These are phyloP conservation scores for Noccaea caerulescens DNA, from an alignment of 345 rosid species.

Conservation along the genomic window DNA sequence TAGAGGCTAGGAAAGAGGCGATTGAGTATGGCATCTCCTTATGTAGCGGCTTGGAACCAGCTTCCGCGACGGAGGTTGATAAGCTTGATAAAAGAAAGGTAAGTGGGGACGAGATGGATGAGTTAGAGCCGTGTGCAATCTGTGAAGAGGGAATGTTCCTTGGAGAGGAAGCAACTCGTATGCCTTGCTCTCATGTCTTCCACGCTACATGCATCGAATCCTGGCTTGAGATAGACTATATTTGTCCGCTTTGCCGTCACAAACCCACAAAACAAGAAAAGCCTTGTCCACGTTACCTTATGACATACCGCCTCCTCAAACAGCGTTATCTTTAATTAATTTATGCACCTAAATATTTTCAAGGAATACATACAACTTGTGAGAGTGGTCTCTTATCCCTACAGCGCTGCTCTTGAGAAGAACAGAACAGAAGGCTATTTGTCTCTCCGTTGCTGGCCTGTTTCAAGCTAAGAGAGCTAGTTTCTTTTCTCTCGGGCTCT, in stretches of 20 bases:
- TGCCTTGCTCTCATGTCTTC: constrained; percentile 27
- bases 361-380: too few species aligned
- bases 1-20: neutral
- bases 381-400: neutral
- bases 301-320: neutral
- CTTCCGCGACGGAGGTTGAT: neutral
- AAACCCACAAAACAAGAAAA: neutral
- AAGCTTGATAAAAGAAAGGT: neutral
- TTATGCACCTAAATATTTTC: neutral
- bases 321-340: neutral
- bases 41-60: neutral
- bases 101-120: constrained; percentile 4
- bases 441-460: too few species aligned
- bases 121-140: constrained; percentile 2
- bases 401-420: too few species aligned
- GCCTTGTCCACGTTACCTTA: neutral
- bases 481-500: too few species aligned
- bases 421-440: too few species aligned
- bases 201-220: neutral
- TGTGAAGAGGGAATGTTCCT: constrained; percentile 3
- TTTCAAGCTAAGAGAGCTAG: too few species aligned
- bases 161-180: constrained; percentile 16
- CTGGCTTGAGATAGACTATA: neutral
- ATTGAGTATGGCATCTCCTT: neutral
- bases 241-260: neutral